Percentiles rank a stretch among this genome's conserved stretches.
These are phyloP conservation scores for Alternaria conjuncta DNA, from an alignment of 2,329 filamentous ascomycete genomes.

Conservation along the genomic window DNA sequence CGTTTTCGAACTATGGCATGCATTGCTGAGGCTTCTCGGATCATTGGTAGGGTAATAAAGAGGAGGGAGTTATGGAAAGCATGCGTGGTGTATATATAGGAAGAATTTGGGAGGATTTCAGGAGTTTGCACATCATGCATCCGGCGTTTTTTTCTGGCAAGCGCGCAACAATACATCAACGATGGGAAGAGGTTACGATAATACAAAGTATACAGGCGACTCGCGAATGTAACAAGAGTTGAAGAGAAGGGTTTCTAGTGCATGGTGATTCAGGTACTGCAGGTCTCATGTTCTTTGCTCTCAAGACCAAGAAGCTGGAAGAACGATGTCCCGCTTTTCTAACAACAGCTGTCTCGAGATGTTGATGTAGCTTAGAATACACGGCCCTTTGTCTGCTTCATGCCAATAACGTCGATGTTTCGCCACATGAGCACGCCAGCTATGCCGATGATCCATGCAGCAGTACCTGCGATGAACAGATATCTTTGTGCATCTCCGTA, in stretches of 20 bases:
- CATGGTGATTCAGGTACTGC: not conserved
- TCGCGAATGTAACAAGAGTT: not conserved
- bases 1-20: slow-evolving; percentile 14
- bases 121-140: not conserved
- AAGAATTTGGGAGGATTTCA: not conserved
- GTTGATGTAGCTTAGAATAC: slow-evolving; percentile 50
- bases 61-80: not conserved
- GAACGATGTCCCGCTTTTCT: not conserved
- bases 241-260: not conserved
- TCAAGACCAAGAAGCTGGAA: not conserved
- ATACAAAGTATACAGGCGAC: not conserved
- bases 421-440: slow-evolving; percentile 54
- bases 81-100: not conserved
- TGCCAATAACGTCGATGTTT: slow-evolving; percentile 54
- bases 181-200: not conserved
- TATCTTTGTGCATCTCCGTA: slow-evolving; percentile 42
- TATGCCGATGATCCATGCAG: slow-evolving; percentile 27
- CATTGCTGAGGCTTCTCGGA: not conserved
- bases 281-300: not conserved
- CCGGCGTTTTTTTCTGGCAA: not conserved
- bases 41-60: not conserved
- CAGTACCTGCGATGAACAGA: slow-evolving; percentile 39
- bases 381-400: slow-evolving; percentile 57
- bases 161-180: not conserved
- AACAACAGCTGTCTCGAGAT: not conserved